A percentile compares a stretch with the other conserved stretches of the same genome.
These are phyloP conservation scores for Pogostemon cablin DNA, from an alignment of 257 asterid genomes.

Conservation along the genomic window DNA sequence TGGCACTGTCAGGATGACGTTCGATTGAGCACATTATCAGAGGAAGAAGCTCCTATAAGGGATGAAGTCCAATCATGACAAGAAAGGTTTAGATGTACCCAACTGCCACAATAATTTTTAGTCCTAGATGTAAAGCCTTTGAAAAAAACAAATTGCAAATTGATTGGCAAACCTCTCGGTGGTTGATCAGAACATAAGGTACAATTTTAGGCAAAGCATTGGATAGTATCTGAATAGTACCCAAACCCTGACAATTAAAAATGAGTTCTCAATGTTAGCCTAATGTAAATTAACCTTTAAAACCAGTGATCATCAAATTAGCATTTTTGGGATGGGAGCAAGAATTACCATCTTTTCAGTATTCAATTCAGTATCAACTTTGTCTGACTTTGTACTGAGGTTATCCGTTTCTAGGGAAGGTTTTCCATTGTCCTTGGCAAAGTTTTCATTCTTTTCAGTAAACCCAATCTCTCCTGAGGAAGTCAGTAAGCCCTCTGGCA, in stretches of 20 bases:
- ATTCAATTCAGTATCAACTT: slow-evolving; percentile 52
- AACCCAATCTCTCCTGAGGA: slow-evolving; percentile 45
- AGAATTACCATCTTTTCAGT: slow-evolving; percentile 64
- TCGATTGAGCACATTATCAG: slow-evolving; percentile 97
- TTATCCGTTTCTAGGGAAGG: slow-evolving; percentile 48
- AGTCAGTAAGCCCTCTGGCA: slow-evolving; percentile 44
- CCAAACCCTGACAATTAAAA: slow-evolving; percentile 65
- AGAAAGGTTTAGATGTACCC: slow-evolving; percentile 20
- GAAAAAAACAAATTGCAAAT: slow-evolving; percentile 23
- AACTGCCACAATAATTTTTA: slow-evolving; percentile 24
- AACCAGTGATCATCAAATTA: slow-evolving; percentile 16
- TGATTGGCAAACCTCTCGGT: slow-evolving; percentile 76
- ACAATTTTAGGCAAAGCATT: slow-evolving; percentile 87
- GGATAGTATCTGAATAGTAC: slow-evolving; percentile 91
- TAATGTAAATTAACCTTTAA: slow-evolving; percentile 21
- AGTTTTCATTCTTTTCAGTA: slow-evolving; percentile 40
- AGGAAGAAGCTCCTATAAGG: slow-evolving; percentile 92
- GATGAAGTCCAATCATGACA: slow-evolving; percentile 32
- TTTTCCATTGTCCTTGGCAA: slow-evolving; percentile 42
- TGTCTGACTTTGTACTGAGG: slow-evolving; percentile 44
- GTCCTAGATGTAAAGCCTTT: slow-evolving; percentile 28
- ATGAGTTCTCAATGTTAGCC: slow-evolving; percentile 28
- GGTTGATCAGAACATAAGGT: slow-evolving; percentile 93
- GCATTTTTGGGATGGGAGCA: slow-evolving; percentile 30
- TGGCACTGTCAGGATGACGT: slow-evolving; percentile 88